Base-by-base conservation (phyloP, 352 stramenopile species). In the Phytopythium helicoides region DNA sequence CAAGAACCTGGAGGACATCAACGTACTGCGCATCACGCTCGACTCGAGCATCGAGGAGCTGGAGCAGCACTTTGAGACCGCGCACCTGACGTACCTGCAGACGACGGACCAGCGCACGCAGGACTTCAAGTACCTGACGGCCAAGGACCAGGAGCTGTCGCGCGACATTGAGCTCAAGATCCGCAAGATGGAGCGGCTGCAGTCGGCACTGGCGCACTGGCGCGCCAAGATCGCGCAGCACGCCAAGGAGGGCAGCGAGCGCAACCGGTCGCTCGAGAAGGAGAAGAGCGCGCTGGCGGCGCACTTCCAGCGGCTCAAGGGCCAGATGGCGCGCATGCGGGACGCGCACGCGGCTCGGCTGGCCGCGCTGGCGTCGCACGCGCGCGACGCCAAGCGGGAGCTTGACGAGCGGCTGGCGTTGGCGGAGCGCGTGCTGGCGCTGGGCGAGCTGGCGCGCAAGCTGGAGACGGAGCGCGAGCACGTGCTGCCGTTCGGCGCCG, bases 1-100 rank as follows among this genome's bases (percentile, higher is more conserved):
- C 71, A 96, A 95, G 52, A 97, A 98, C 71, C 56, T 97, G 16
- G 95, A 98, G 56, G 82, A 98, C 47, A 97, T 98, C 33, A 97
- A 98, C 61, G 86, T 96, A 21, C 61, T 98, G 23, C 73, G 90
- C 18, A 96, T 97, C 47, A 95, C 85, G 8, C 70, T 98, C 1
- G 93, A 98, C 63, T 95, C 77, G 55, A 95, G 83, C 56, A 97
- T 98, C 45, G 87, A 98, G 61, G 88, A 98, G 55, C 75, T 98
- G 2, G 92, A 98, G 64, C 83, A 97, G 65, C 77, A 98, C 60
- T 98, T 98, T 55, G 89, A 98, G 71, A 89, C 81, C 1, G 90
- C 86, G 8, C 90, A 97, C 53, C 62, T 97, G 15, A 94, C 90
- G 56, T 97, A 96, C 63, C 52, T 96, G 15, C 81, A 98, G 60